Base-by-base conservation (phyloP, 1,139 yeast species). In the Oligophagozyma castellii region DNA sequence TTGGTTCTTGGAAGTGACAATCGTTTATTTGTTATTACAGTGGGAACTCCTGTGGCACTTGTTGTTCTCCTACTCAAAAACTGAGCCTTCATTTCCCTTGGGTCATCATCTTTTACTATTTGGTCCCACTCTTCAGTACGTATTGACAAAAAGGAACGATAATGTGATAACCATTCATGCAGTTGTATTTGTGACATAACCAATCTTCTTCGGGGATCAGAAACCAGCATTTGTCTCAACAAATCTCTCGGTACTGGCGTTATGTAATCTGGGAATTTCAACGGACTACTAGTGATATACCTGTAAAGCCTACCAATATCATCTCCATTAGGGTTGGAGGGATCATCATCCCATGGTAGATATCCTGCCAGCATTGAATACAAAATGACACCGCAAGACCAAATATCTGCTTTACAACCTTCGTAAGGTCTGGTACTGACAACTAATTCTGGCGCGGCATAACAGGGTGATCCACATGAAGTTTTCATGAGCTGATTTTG, bases 301-400 rank as follows among this genome's bases (percentile, higher is more conserved):
- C 78, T 84, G 58, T 89, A 92, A 35, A 89, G 63, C 52, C 78
- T 75, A 16, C 89, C 83, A 46, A 89, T 89, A 56, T 89, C 93
- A 33, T 86, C 79, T 31, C 96, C 95, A 49, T 89, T 95, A 23
- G 95, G 96, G 51, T 92, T 89, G 31, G 78, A 77, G 18, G 95
- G 93, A 53, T 89, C 99, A 55, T 89, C 98, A 51, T 89, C 99
- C 63, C 84, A 89, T 2, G 99, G 99, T 38, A 89, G 65, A 52
- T 89, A 92, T 1, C 99, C 99, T 0, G 98, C 84, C 29, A 92
- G 64, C 95, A 92, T 89, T 10, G 98, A 96, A 51, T 84, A 89
- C 28, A 89, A 60, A 33, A 89, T 89, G 23, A 92, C 89, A 33
- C 98, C 98, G 43, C 94, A 72, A 1, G 95, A 83, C 98, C 98